Conservation (phyloP, 306 rosid genomes). For the Citrullus colocynthis region DNA sequence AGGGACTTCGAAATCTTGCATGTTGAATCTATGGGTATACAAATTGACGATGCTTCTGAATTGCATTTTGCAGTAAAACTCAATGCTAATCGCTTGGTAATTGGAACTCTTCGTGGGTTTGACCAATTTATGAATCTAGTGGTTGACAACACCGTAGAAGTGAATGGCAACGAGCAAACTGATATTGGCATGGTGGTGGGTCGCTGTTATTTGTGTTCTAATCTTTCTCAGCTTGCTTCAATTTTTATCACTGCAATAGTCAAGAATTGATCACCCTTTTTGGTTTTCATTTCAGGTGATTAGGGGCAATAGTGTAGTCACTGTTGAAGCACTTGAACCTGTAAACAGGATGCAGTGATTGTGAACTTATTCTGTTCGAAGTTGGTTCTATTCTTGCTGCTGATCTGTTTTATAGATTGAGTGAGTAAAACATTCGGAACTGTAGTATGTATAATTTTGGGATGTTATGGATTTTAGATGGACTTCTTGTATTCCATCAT, state of each 20-base stretch:
- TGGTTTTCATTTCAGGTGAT: constrained; percentile 53
- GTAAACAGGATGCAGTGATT: constrained; percentile 50
- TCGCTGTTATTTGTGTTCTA: neutral
- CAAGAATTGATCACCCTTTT: neutral
- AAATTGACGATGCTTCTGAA: neutral
- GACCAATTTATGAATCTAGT: constrained; percentile 97
- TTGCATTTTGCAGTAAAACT: constrained; percentile 52
- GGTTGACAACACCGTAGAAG: constrained; percentile 86
- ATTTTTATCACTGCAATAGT: neutral
- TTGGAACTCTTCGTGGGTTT: constrained; percentile 89
- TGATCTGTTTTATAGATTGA: neutral
- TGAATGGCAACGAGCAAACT: constrained; percentile 68
- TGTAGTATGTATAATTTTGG: neutral
- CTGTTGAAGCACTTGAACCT: constrained; percentile 98
- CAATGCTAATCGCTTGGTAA: constrained; percentile 80
- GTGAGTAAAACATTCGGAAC: neutral
- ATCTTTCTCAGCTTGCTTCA: neutral
- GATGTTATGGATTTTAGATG: neutral
- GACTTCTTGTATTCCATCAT: neutral
- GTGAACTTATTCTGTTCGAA: neutral
- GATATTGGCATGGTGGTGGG: constrained; percentile 98
- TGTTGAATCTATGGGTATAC: neutral
- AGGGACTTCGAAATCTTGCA: neutral
- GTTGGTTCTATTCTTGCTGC: neutral
- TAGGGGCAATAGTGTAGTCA: constrained; percentile 93